phyloP scores from a whole-genome alignment of 169 alveolate species.

The Theileria parva region DNA sequence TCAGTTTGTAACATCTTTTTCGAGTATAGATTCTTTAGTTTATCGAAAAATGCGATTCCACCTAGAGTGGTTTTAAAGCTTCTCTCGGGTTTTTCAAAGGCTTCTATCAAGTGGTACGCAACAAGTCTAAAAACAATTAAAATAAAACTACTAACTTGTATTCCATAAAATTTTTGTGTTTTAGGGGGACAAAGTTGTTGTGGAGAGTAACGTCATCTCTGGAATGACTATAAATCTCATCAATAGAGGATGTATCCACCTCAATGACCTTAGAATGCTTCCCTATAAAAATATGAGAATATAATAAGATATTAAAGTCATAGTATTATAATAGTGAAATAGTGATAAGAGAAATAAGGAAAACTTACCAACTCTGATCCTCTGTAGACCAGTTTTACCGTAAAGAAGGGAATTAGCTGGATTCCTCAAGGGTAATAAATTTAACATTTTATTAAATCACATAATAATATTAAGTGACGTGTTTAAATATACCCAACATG shows the following conservation, averaged over 20 bases:
- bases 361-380: slow-evolving; percentile 60
- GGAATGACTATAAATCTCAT: slow-evolving; percentile 41
- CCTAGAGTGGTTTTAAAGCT: slow-evolving; percentile 54
- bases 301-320: background rate
- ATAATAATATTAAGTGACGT: background rate
- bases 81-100: slow-evolving; percentile 64
- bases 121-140: slow-evolving; percentile 30
- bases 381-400: slow-evolving; percentile 66
- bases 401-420: slow-evolving; percentile 60
- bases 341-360: background rate
- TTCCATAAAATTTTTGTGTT: slow-evolving; percentile 64
- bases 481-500: background rate
- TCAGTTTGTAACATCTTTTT: slow-evolving; percentile 37
- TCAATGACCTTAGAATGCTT: slow-evolving; percentile 53
- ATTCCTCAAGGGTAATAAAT: slow-evolving; percentile 57
- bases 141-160: slow-evolving; percentile 43
- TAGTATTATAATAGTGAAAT: background rate
- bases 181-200: slow-evolving; percentile 62
- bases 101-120: slow-evolving; percentile 63
- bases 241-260: slow-evolving; percentile 44
- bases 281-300: slow-evolving; percentile 17
- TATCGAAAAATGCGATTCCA: slow-evolving; percentile 52
- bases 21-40: slow-evolving; percentile 48
- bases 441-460: slow-evolving; percentile 37
- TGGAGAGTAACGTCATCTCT: slow-evolving; percentile 62